Percentiles rank a stretch among this genome's conserved stretches.
phyloP scores from a whole-genome alignment of 345 rosid genomes.

The Aquilaria sinensis region DNA sequence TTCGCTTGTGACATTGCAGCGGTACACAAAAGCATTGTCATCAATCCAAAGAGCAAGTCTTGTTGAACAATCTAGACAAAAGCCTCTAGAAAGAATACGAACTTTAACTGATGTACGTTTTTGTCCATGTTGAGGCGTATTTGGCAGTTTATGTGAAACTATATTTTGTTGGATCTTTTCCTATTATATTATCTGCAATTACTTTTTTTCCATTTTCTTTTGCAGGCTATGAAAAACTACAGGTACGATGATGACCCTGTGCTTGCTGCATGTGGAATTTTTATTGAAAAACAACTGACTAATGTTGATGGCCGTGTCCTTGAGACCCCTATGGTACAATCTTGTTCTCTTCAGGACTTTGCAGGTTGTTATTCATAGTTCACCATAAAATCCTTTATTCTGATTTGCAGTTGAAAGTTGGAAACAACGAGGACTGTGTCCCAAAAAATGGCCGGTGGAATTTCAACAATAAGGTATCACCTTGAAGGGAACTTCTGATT shows the following conservation, averaged over 20 bases:
- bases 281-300: constrained; percentile 54
- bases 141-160: background rate
- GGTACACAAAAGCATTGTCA: constrained; percentile 73
- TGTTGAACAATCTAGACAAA: constrained; percentile 81
- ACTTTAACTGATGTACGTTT: constrained; percentile 58
- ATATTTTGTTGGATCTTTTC: constrained; percentile 12
- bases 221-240: constrained; percentile 59
- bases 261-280: constrained; percentile 62
- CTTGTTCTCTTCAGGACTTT: background rate
- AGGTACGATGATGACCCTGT: constrained; percentile 50
- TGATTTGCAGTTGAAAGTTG: constrained; percentile 76
- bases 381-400: constrained; percentile 4
- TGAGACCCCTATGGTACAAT: constrained; percentile 65
- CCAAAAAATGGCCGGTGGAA: constrained; percentile 88
- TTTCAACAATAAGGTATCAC: constrained; percentile 70
- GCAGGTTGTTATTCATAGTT: constrained; percentile 2
- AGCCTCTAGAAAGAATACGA: constrained; percentile 67
- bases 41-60: constrained; percentile 55
- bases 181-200: background rate
- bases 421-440: constrained; percentile 44
- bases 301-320: constrained; percentile 81
- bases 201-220: constrained; percentile 17
- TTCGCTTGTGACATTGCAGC: constrained; percentile 76
- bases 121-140: constrained; percentile 1
- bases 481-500: constrained; percentile 3